phyloP scores from a whole-genome alignment of 192 early-diverging fungal genomes.

The Entomortierella parvispora region DNA sequence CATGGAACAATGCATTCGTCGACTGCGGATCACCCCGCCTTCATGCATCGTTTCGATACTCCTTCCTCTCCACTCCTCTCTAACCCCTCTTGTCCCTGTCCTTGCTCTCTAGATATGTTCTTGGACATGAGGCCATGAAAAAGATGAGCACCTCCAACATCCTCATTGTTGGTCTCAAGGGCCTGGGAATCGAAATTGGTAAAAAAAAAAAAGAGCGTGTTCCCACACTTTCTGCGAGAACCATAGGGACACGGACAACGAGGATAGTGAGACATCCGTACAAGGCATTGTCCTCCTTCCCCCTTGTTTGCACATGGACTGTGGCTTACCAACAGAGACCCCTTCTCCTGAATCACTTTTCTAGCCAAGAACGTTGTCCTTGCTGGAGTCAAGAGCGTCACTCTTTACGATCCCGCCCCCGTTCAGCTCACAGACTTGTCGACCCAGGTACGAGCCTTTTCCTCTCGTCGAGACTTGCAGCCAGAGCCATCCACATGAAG shows the following conservation, averaged over 20 bases:
- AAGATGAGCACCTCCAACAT: conserved; percentile 98
- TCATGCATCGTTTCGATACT: not conserved
- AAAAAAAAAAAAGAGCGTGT: conserved; percentile 15
- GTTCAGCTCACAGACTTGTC: conserved; percentile 87
- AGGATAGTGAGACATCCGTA: not conserved
- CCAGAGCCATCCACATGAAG: too few relatives aligned
- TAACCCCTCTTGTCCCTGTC: not conserved
- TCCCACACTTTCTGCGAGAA: not conserved
- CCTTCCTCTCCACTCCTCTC: not conserved
- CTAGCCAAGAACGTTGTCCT: conserved; percentile 97
- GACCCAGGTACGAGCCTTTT: conserved; percentile 71
- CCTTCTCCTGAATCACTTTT: not conserved
- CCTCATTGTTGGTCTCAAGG: conserved; percentile 94
- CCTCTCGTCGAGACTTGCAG: not conserved
- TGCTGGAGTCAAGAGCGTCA: conserved; percentile 99
- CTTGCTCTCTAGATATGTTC: conserved; percentile 75
- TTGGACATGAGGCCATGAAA: conserved; percentile 96
- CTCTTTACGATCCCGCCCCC: conserved; percentile 86
- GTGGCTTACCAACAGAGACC: not conserved
- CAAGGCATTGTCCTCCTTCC: not conserved
- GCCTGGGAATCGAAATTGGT: conserved; percentile 98
- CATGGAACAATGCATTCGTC: conserved; percentile 7
- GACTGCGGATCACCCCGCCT: not conserved
- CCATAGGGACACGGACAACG: not conserved
- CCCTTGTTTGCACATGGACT: not conserved